Percentiles rank a stretch among this genome's conserved stretches.
phyloP scores from a whole-genome alignment of 2,329 filamentous ascomycete species.

The Pseudocercospora vitis region DNA sequence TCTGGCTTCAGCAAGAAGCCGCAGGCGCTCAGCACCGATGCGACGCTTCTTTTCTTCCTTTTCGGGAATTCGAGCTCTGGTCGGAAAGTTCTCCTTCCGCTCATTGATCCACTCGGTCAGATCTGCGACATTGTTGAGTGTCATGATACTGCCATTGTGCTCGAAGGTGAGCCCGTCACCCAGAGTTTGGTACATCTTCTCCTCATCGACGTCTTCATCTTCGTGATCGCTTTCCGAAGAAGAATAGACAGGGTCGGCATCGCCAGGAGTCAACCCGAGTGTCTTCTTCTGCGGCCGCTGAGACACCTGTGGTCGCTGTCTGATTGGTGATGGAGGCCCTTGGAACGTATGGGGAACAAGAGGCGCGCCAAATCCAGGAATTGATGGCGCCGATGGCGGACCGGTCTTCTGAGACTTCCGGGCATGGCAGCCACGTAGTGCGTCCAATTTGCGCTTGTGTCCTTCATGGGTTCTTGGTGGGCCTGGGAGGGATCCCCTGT shows the following conservation, averaged over 20 bases:
- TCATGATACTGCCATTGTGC: conserved; percentile 56
- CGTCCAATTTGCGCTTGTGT: conserved; percentile 39
- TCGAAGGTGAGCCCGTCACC: conserved; percentile 48
- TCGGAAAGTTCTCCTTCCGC: conserved; percentile 77
- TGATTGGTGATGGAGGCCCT: conserved; percentile 10
- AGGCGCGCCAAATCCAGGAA: conserved; percentile 37
- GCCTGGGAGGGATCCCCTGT: background rate
- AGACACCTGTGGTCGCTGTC: too few relatives aligned
- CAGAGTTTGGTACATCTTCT: conserved; percentile 48
- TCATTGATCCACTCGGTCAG: conserved; percentile 79
- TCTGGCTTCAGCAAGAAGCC: conserved; percentile 35
- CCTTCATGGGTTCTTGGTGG: conserved; percentile 28
- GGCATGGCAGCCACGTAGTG: conserved; percentile 27
- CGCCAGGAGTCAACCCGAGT: conserved; percentile 64
- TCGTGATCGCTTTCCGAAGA: conserved; percentile 51
- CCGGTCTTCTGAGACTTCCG: conserved; percentile 18
- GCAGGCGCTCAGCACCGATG: conserved; percentile 36
- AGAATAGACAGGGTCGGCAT: conserved; percentile 20
- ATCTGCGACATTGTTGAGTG: conserved; percentile 61
- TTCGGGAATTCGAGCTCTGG: conserved; percentile 66
- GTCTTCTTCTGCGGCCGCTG: conserved; percentile 64
- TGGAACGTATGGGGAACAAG: conserved; percentile 14
- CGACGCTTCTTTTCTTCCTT: conserved; percentile 41
- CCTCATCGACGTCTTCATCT: conserved; percentile 70
- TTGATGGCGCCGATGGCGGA: conserved; percentile 31